phyloP scores from a whole-genome alignment of 108 stramenopile species.

The Cyclotella cryptica region DNA sequence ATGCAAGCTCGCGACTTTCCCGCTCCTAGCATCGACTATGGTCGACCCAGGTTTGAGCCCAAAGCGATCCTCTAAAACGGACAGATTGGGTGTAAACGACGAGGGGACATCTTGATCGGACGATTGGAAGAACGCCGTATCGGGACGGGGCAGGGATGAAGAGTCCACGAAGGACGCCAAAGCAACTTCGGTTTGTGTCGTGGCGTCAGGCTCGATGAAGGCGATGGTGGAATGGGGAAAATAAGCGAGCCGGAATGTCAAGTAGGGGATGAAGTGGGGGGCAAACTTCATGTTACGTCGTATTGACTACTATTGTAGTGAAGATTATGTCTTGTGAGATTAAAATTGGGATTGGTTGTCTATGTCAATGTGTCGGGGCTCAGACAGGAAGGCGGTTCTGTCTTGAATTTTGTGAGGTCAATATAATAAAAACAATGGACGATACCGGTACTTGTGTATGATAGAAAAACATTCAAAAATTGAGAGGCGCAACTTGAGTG shows the following conservation, averaged over 20 bases:
- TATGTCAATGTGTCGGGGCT: background rate
- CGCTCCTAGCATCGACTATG: conserved; percentile 20
- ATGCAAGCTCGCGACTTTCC: conserved; percentile 7
- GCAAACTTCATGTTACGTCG: background rate
- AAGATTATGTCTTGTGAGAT: too few species aligned
- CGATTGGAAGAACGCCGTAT: background rate
- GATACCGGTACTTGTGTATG: too few species aligned
- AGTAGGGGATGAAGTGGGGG: background rate
- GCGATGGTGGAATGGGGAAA: background rate
- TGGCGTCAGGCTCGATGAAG: conserved; percentile 1
- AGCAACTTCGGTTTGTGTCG: background rate
- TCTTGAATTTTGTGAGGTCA: too few species aligned
- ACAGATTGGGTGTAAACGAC: background rate
- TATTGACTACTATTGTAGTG: too few species aligned
- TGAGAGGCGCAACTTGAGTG: too few species aligned
- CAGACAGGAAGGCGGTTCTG: too few species aligned
- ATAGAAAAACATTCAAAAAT: too few species aligned
- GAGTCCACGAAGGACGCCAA: conserved; percentile 6
- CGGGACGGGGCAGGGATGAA: background rate
- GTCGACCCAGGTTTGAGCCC: conserved; percentile 4
- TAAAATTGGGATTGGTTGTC: too few species aligned
- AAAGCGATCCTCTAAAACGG: background rate
- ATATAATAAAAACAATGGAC: too few species aligned
- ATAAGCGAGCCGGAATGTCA: background rate
- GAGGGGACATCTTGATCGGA: background rate